Percentiles rank a stretch among this genome's conserved stretches.
phyloP scores from a whole-genome alignment of 805 yeast species.

The Kuraishia hungarica region DNA sequence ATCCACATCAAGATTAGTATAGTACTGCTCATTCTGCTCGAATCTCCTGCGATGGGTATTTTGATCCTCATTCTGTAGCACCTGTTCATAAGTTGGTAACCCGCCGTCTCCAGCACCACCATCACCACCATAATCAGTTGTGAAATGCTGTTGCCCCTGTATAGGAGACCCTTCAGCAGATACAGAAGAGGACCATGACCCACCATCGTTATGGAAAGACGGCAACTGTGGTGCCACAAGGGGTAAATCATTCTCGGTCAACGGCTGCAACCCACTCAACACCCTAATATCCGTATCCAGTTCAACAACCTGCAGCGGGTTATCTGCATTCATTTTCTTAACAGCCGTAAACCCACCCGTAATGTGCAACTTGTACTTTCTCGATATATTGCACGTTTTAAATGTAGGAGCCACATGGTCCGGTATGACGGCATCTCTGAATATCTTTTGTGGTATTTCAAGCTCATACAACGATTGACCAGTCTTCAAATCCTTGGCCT shows the following conservation, averaged over 20 bases:
- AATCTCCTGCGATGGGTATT: constrained; percentile 9
- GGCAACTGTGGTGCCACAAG: constrained; percentile 3
- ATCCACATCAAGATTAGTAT: constrained; percentile 5
- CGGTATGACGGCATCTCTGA: constrained; percentile 34
- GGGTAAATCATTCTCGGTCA: background rate
- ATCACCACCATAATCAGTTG: background rate
- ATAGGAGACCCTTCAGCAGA: background rate
- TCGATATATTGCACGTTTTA: constrained; percentile 42
- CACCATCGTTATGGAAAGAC: background rate
- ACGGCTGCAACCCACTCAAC: constrained; percentile 15
- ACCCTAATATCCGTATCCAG: constrained; percentile 11
- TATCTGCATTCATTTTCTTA: background rate
- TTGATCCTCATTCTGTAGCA: constrained; percentile 8
- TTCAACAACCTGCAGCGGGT: constrained; percentile 7
- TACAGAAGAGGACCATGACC: constrained; percentile 2
- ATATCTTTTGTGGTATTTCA: constrained; percentile 33
- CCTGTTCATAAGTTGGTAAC: constrained; percentile 10
- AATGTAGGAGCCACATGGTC: constrained; percentile 45
- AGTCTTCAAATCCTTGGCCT: constrained; percentile 7
- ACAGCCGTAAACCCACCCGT: constrained; percentile 20
- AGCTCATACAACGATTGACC: constrained; percentile 25
- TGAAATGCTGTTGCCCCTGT: background rate
- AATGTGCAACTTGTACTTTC: constrained; percentile 31
- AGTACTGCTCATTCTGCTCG: constrained; percentile 10
- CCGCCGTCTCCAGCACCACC: background rate